phyloP scores from a whole-genome alignment of 305 asterid genomes.

The Plantago lanceolata region DNA sequence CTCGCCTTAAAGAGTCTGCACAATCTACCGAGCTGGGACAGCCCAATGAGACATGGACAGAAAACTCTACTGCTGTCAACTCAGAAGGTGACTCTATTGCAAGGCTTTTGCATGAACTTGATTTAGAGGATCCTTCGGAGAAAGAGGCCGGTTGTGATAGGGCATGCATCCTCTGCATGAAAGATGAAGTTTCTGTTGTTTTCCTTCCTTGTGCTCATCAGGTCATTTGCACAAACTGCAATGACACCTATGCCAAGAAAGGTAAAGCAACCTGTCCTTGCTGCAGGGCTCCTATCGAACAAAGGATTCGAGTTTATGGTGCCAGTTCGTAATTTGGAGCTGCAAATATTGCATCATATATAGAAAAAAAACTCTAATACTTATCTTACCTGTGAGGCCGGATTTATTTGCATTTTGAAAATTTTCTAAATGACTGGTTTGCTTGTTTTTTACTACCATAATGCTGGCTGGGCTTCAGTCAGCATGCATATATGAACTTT shows the following conservation, averaged over 20 bases:
- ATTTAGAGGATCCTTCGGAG: conserved; percentile 42
- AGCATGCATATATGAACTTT: too few relatives aligned
- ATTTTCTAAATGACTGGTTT: not conserved
- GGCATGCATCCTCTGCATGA: conserved; percentile 71
- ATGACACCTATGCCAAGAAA: conserved; percentile 58
- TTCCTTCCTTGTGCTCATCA: conserved; percentile 93
- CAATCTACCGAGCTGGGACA: conserved; percentile 42
- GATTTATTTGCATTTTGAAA: not conserved
- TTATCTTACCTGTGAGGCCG: not conserved
- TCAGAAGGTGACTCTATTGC: conserved; percentile 49
- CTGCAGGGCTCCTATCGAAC: conserved; percentile 75
- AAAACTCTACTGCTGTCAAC: conserved; percentile 39
- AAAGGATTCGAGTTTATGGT: conserved; percentile 74
- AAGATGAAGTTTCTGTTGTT: conserved; percentile 79
- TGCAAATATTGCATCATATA: not conserved
- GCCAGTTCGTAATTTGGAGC: conserved; percentile 47
- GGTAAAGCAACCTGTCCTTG: conserved; percentile 66
- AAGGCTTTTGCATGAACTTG: conserved; percentile 52
- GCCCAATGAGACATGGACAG: conserved; percentile 30
- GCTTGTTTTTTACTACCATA: not conserved
- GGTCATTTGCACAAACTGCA: conserved; percentile 77
- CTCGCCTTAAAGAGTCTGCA: conserved; percentile 64
- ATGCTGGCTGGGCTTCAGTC: too few relatives aligned
- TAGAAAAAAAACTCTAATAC: not conserved
- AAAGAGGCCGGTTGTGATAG: conserved; percentile 48